Percentiles rank a stretch among this genome's conserved stretches.
These are phyloP conservation scores for Naegleria lovaniensis DNA, from an alignment of 208 protist species.

Conservation along the genomic window DNA sequence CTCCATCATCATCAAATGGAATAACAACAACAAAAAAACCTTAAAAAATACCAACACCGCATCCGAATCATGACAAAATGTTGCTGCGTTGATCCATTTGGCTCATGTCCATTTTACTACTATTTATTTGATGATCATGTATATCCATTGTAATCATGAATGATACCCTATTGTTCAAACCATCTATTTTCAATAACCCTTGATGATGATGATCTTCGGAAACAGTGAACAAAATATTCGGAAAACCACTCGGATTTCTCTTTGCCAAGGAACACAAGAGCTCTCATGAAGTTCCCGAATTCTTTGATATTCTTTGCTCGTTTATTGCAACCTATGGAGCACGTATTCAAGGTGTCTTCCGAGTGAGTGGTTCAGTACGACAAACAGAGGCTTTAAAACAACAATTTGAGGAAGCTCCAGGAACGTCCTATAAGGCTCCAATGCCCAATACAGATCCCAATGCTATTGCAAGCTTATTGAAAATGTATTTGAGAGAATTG, in stretches of 20 bases:
- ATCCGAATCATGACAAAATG: too few species aligned
- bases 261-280: not conserved
- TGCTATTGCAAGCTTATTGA: not conserved
- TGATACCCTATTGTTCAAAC: too few species aligned
- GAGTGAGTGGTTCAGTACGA: not conserved
- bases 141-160: too few species aligned
- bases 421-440: not conserved
- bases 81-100: too few species aligned
- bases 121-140: too few species aligned
- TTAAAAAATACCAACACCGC: too few species aligned
- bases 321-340: not conserved
- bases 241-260: not conserved
- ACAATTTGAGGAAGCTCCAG: not conserved
- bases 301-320: not conserved
- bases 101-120: too few species aligned
- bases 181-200: too few species aligned
- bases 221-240: conserved; percentile 5
- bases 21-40: too few species aligned
- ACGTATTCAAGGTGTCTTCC: not conserved
- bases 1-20: too few species aligned
- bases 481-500: conserved; percentile 13
- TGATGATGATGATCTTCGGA: too few species aligned
- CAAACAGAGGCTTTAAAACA: not conserved
- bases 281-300: not conserved
- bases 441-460: not conserved